Percentiles rank a stretch among this genome's conserved stretches.
These are phyloP conservation scores for Pseudogymnoascus sp. DNA, from an alignment of 2,329 filamentous ascomycete genomes.

Conservation along the genomic window DNA sequence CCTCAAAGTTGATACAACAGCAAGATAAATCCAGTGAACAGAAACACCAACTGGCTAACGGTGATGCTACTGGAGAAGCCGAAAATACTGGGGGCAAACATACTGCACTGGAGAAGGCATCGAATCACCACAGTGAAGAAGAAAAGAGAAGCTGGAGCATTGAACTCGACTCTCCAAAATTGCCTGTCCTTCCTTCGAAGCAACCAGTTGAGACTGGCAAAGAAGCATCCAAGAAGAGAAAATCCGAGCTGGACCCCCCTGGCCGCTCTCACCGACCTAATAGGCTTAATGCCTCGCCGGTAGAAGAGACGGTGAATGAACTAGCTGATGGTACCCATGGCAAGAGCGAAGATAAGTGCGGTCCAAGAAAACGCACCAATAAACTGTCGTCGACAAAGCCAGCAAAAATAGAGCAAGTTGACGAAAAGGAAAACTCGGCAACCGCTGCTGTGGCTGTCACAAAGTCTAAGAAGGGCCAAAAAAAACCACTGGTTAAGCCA, in stretches of 20 bases:
- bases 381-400: neutral
- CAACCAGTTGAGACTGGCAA: no score
- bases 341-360: neutral
- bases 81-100: neutral
- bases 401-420: neutral
- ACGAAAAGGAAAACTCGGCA: neutral
- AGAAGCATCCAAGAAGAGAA: neutral
- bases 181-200: neutral
- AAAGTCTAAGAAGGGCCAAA: neutral
- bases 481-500: neutral
- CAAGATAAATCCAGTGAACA: neutral
- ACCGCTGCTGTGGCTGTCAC: neutral
- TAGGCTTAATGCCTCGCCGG: neutral
- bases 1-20: neutral
- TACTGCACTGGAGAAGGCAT: neutral
- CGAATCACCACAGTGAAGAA: neutral
- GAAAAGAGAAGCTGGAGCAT: neutral
- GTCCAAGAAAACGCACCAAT: neutral
- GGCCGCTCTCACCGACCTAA: neutral
- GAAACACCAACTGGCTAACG: neutral
- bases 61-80: neutral
- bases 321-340: neutral
- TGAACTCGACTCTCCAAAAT: neutral
- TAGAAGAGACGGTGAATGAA: neutral
- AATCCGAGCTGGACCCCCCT: neutral